Base-by-base conservation (phyloP, 495 filamentous ascomycete species). In the Trichoderma reesei region DNA sequence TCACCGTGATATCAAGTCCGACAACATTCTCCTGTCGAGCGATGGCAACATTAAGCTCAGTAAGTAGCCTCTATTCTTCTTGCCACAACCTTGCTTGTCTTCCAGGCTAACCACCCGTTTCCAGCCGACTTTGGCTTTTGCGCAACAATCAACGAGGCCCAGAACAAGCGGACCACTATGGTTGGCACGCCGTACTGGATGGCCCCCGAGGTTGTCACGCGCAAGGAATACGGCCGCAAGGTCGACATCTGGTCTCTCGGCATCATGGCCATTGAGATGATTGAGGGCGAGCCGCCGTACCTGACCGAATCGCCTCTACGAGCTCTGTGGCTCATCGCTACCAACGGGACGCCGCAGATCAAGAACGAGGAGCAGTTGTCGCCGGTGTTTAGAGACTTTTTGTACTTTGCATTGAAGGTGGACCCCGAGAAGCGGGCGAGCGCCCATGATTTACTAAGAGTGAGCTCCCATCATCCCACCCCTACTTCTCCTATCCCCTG, bases 251-350 rank as follows among this genome's bases (percentile, higher is more conserved):
- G 94, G 94, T 94, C 89, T 71, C 76, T 98, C 60, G 94, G 94
- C 63, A 98, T 98, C 74, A 98, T 98, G 94, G 91, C 94, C n/a
- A 98, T 98, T 68, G 94, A 98, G 74, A 98, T 98, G 94, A 96
- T 98, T 66, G 94, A 98, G 76, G 95, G 94, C 67, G 94, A 98
- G 70, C 94, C 94, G 16, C 94, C 94, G 16, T 98, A 98, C 72
- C 79, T 98, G 63, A 98, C 91, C 26, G 94, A 98, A 74, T 93
- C 90, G 31, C 94, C 94, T 9, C 85, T 98, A 51, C 85, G 94
- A 48, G 94, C 94, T 4, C 82, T 98, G 36, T 98, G 93, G 79
- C 75, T 98, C 67, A 98, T 98, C 74, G 95, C 94, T 56, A 98
- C 95, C 26, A 96, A 96, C 70, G 94, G 94, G 41, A 98, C 95